Conservation (phyloP, 2,329 filamentous ascomycete species). For the Botrytis sinoallii region DNA sequence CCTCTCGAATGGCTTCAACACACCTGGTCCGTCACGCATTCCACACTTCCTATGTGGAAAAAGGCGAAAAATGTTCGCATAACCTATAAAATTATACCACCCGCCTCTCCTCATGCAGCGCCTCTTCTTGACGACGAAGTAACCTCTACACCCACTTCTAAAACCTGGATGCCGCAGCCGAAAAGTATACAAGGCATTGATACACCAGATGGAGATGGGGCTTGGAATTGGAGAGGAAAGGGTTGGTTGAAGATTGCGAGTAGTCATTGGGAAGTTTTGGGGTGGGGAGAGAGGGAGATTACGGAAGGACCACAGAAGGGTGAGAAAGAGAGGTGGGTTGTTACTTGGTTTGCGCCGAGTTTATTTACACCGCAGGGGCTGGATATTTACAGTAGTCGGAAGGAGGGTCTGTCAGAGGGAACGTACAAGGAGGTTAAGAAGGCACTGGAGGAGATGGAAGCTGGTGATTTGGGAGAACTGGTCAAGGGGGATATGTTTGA, state of each 20-base stretch:
- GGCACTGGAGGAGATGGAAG: conserved; percentile 51
- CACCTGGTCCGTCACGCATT: conserved; percentile 73
- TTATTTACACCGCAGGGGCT: conserved; percentile 79
- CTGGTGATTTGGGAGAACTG: conserved; percentile 52
- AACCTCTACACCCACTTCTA: conserved; percentile 54
- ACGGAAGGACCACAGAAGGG: conserved; percentile 38
- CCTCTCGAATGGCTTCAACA: conserved; percentile 56
- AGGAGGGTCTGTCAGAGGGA: conserved; percentile 56
- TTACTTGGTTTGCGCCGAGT: conserved; percentile 82
- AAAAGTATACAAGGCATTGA: conserved; percentile 67
- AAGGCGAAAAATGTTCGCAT: conserved; percentile 76
- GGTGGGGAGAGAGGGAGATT: conserved; percentile 56
- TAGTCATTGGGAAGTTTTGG: conserved; percentile 78
- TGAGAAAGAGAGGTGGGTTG: conserved; percentile 59
- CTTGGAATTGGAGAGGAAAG: conserved; percentile 76
- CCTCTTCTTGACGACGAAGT: conserved; percentile 65
- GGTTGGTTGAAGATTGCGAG: conserved; percentile 69
- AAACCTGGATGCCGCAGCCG: conserved; percentile 45
- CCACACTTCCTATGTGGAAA: conserved; percentile 77
- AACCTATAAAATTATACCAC: conserved; percentile 60
- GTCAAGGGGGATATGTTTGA: conserved; percentile 49
- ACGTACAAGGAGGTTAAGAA: conserved; percentile 55
- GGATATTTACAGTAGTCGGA: conserved; percentile 69
- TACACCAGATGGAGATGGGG: conserved; percentile 43
- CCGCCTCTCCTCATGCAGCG: conserved; percentile 24